A percentile compares a stretch with the other conserved stretches of the same genome.
Conservation (phyloP, 441 rosid species). For the Jatropha podagrica region DNA sequence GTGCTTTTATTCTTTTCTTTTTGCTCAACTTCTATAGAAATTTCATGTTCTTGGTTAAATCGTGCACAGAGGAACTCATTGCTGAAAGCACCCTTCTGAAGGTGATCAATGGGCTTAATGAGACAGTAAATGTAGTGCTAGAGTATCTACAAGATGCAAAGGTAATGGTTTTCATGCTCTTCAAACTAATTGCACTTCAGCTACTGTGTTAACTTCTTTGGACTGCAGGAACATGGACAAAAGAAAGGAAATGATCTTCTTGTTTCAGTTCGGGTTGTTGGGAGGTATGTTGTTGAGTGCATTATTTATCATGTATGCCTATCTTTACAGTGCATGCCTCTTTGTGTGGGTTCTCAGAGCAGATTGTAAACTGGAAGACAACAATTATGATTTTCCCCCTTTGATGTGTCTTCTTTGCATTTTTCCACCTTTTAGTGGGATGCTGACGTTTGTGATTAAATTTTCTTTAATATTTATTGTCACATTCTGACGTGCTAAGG, state of each 20-base stretch:
- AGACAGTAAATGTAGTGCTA: constrained; percentile 62
- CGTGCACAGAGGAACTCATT: constrained; percentile 38
- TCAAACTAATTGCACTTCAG: constrained; percentile 12
- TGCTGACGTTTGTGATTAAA: background rate
- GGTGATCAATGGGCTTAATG: constrained; percentile 65
- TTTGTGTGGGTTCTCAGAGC: background rate
- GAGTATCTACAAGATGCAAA: constrained; percentile 86
- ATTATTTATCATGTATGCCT: background rate
- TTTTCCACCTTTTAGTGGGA: background rate
- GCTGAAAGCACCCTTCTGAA: constrained; percentile 47
- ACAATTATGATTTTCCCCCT: no score
- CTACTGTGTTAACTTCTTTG: constrained; percentile 19
- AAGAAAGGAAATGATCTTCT: constrained; percentile 91
- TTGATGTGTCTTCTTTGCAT: background rate
- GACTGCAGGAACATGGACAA: constrained; percentile 73
- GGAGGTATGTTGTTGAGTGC: constrained; percentile 54
- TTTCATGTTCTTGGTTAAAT: constrained; percentile 19
- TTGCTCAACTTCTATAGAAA: background rate
- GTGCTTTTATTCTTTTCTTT: no score
- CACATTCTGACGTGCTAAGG: background rate
- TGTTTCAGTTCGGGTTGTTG: constrained; percentile 86
- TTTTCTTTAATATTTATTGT: background rate
- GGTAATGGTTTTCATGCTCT: constrained; percentile 39
- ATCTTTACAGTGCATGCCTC: background rate
- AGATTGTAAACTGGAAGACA: background rate